A percentile compares a stretch with the other conserved stretches of the same genome.
phyloP scores from a whole-genome alignment of 1,284 basidiomycete species.

The Coniferiporia weirii region DNA sequence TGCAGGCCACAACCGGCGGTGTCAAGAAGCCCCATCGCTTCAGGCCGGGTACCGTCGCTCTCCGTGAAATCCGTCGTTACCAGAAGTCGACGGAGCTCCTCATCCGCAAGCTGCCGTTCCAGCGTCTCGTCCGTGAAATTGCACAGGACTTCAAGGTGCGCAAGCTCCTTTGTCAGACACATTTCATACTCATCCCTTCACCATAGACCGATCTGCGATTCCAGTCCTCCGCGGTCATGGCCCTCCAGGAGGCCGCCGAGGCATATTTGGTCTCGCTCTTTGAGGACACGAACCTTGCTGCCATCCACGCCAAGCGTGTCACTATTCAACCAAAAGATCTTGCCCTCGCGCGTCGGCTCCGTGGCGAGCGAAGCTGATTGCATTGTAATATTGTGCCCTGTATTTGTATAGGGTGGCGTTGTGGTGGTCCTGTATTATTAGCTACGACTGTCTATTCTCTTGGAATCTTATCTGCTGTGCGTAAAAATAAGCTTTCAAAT shows the following conservation, averaged over 20 bases:
- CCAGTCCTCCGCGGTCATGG: conserved; percentile 76
- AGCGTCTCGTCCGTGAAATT: conserved; percentile 70
- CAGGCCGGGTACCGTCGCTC: conserved; percentile 65
- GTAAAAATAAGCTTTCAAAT: neutral
- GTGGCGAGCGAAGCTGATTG: conserved; percentile 51
- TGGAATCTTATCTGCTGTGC: neutral
- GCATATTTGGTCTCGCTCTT: conserved; percentile 77
- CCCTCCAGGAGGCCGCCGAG: conserved; percentile 75
- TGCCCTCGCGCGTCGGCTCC: conserved; percentile 63
- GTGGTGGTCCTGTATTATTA: conserved; percentile 4
- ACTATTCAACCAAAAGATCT: conserved; percentile 72
- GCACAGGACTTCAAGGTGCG: conserved; percentile 66
- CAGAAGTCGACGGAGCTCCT: conserved; percentile 78
- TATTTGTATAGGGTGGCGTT: neutral
- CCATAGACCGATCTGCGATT: conserved; percentile 72
- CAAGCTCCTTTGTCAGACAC: conserved; percentile 21
- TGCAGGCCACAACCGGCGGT: conserved; percentile 55
- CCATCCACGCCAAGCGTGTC: conserved; percentile 66
- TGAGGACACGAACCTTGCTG: conserved; percentile 62
- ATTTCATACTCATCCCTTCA: conserved; percentile 1
- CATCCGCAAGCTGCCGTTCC: conserved; percentile 74
- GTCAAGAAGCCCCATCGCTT: conserved; percentile 74
- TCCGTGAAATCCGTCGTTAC: conserved; percentile 81
- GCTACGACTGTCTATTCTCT: neutral
- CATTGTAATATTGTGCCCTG: neutral